Evolutionary conservation across 2,329 filamentous ascomycete species (phyloP).

Genomic region (Simplicillium aogashimaense): DNA sequence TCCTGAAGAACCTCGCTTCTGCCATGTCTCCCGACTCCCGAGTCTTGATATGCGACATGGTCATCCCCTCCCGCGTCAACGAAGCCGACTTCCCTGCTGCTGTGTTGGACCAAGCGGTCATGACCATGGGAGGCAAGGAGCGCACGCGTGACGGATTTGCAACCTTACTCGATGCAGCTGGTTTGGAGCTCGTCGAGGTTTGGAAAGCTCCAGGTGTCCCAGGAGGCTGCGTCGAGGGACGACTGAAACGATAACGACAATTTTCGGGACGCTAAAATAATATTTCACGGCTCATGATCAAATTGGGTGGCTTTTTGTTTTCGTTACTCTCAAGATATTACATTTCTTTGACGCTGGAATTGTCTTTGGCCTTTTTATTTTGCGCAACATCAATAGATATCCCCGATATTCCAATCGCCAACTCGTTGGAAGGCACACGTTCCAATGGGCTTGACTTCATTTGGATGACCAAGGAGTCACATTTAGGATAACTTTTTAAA

Average conservation of each 20-base stretch:
- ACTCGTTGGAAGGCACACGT: no score
- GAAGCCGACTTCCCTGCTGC: conserved; percentile 19
- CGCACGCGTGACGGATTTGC: conserved; percentile 17
- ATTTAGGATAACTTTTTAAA: no score
- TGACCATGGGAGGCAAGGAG: conserved; percentile 24
- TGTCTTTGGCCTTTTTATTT: no score
- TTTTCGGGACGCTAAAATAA: not conserved
- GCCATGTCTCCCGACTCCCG: conserved; percentile 18
- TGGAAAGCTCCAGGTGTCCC: conserved; percentile 14
- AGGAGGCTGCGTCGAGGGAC: conserved; percentile 15
- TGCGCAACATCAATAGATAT: no score
- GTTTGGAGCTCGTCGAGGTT: conserved; percentile 17
- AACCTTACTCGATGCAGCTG: conserved; percentile 17
- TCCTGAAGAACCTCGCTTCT: conserved; percentile 15
- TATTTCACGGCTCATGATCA: not conserved
- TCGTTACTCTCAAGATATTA: no score
- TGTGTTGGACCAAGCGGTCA: conserved; percentile 20
- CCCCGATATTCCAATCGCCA: no score
- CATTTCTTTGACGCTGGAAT: no score
- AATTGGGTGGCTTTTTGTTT: no score
- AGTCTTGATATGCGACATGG: conserved; percentile 21
- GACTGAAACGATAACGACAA: conserved; percentile 7
- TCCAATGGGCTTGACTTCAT: no score
- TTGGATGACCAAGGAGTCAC: no score
- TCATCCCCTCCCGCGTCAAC: conserved; percentile 16